These are phyloP conservation scores for Evernia prunastri DNA, from an alignment of 495 filamentous ascomycete genomes.

Conservation along the genomic window DNA sequence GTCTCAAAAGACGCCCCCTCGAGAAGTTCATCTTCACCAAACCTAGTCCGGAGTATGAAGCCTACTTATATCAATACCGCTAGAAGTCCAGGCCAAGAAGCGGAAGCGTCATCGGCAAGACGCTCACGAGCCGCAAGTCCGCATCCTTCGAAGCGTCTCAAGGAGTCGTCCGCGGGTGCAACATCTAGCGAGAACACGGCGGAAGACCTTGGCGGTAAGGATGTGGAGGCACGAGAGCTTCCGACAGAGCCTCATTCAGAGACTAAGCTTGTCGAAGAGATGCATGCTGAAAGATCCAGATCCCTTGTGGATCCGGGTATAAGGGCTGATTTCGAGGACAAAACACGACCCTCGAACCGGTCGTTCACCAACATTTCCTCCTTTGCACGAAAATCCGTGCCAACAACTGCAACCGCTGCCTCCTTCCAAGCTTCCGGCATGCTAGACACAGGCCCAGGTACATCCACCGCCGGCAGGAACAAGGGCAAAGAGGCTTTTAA, in stretches of 20 bases:
- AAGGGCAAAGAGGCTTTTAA: slow-evolving; percentile 18
- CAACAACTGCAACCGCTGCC: slow-evolving; percentile 22
- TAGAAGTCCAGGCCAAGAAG: neutral
- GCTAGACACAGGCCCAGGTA: slow-evolving; percentile 15
- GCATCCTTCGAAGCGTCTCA: slow-evolving; percentile 9
- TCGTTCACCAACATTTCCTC: slow-evolving; percentile 19
- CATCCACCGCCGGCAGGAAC: neutral
- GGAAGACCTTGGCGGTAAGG: neutral
- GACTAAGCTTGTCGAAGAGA: neutral
- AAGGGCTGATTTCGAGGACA: slow-evolving; percentile 21
- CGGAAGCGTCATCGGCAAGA: slow-evolving; percentile 1
- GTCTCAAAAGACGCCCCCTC: slow-evolving; percentile 1
- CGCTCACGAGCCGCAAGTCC: slow-evolving; percentile 13
- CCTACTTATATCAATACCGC: neutral
- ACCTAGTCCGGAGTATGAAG: slow-evolving; percentile 6
- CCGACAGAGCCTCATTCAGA: neutral
- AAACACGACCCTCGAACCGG: slow-evolving; percentile 15
- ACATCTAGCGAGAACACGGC: neutral
- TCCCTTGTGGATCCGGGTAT: slow-evolving; percentile 22
- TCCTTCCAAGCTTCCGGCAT: slow-evolving; percentile 23
- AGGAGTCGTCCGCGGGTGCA: neutral
- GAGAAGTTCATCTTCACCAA: slow-evolving; percentile 12
- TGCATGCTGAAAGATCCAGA: neutral
- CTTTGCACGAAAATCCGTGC: slow-evolving; percentile 16
- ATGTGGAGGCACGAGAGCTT: neutral